Evolutionary conservation across 2,329 filamentous ascomycete genomes (phyloP).

Genomic region (Calonectria henricotiae): DNA sequence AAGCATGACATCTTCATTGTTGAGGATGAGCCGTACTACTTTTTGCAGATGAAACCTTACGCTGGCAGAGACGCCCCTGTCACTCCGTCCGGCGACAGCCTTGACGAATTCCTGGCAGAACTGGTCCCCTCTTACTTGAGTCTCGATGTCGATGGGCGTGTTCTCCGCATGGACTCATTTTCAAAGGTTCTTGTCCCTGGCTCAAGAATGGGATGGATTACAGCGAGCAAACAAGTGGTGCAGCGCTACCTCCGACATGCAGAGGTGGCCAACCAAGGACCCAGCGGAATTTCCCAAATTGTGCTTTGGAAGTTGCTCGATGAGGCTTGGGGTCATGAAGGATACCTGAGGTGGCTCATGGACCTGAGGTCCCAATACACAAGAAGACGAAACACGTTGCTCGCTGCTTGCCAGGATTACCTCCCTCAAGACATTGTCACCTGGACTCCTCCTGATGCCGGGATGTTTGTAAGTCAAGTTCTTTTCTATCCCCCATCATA

Average conservation of each 20-base stretch:
- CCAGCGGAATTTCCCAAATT: slow-evolving; percentile 4
- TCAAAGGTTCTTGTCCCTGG: slow-evolving; percentile 9
- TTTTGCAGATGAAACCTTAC: slow-evolving; percentile 77
- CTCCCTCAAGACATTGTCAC: slow-evolving; percentile 9
- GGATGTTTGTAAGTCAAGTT: slow-evolving; percentile 11
- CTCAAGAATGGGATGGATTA: slow-evolving; percentile 11
- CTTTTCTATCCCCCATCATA: too few species aligned
- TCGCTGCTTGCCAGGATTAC: slow-evolving; percentile 2
- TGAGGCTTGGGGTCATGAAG: slow-evolving; percentile 15
- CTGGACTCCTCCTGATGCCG: slow-evolving; percentile 8
- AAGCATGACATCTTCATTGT: slow-evolving; percentile 86
- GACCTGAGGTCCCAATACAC: slow-evolving; percentile 7
- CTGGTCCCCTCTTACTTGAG: slow-evolving; percentile 9
- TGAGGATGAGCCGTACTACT: slow-evolving; percentile 93
- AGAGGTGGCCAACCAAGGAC: slow-evolving; percentile 8
- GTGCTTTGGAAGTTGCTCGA: slow-evolving; percentile 15
- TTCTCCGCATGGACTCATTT: slow-evolving; percentile 13
- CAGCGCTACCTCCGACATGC: slow-evolving; percentile 14
- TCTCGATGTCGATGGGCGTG: neutral
- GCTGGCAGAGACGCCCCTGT: neutral
- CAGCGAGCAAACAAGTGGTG: slow-evolving; percentile 13
- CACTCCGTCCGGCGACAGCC: neutral
- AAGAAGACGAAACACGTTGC: slow-evolving; percentile 1
- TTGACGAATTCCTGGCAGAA: slow-evolving; percentile 2
- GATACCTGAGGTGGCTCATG: slow-evolving; percentile 5